Percentiles rank a stretch among this genome's conserved stretches.
These are phyloP conservation scores for Kazachstania bromeliacearum DNA, from an alignment of 805 yeast genomes.

Conservation along the genomic window DNA sequence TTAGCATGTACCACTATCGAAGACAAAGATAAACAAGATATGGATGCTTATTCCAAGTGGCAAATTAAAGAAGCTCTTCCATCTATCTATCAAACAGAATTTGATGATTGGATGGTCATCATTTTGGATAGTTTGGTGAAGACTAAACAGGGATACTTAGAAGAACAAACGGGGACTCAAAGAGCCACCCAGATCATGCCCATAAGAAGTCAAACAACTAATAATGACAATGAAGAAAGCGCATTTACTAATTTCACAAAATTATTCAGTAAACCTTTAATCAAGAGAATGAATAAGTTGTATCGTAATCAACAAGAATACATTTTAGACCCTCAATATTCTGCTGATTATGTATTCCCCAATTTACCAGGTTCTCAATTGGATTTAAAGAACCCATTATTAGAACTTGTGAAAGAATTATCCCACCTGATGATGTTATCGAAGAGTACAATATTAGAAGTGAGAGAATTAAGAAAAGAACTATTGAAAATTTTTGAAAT, in stretches of 20 bases:
- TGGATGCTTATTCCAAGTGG: constrained; percentile 55
- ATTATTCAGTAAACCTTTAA: constrained; percentile 51
- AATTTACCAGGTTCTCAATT: constrained; percentile 63
- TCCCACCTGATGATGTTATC: constrained; percentile 67
- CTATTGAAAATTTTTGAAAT: constrained; percentile 65
- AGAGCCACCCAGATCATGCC: constrained; percentile 62
- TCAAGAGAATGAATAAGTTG: constrained; percentile 56
- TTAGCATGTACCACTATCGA: constrained; percentile 35
- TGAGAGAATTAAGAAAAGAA: constrained; percentile 63
- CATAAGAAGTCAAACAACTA: constrained; percentile 13
- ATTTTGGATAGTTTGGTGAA: constrained; percentile 62
- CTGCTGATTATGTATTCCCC: constrained; percentile 64
- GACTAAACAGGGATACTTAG: constrained; percentile 34
- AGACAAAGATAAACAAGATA: constrained; percentile 32
- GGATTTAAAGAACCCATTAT: constrained; percentile 53
- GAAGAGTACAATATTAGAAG: constrained; percentile 55
- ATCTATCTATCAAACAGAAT: constrained; percentile 63
- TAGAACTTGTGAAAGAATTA: constrained; percentile 69
- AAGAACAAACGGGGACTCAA: constrained; percentile 38
- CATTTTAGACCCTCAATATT: constrained; percentile 53
- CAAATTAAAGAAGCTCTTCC: constrained; percentile 71
- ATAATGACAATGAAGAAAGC: constrained; percentile 28
- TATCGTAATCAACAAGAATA: constrained; percentile 64
- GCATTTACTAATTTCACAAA: constrained; percentile 42
- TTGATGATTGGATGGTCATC: constrained; percentile 77